These are phyloP conservation scores for Macrophomina pseudophaseolina DNA, from an alignment of 2,329 filamentous ascomycete genomes.

Conservation along the genomic window DNA sequence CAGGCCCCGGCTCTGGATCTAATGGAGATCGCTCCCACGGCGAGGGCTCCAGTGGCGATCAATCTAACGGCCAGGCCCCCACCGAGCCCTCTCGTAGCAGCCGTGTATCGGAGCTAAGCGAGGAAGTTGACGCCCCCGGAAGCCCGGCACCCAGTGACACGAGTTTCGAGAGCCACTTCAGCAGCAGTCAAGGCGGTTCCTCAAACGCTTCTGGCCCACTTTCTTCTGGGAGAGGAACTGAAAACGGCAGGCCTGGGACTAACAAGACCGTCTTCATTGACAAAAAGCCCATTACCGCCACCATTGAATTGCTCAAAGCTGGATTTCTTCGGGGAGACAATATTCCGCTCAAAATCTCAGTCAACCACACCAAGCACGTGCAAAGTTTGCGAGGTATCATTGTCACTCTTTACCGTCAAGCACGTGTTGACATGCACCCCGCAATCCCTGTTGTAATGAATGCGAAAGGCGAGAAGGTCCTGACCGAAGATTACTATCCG, in stretches of 20 bases:
- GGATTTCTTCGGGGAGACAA: slow-evolving; percentile 87
- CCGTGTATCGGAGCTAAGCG: slow-evolving; percentile 35
- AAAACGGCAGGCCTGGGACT: slow-evolving; percentile 55
- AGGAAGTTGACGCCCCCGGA: slow-evolving; percentile 42
- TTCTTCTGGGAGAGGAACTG: slow-evolving; percentile 28
- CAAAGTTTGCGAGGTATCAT: slow-evolving; percentile 93
- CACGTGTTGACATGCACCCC: slow-evolving; percentile 82
- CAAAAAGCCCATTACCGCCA: slow-evolving; percentile 80
- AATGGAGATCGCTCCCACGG: background rate
- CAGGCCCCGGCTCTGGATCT: slow-evolving; percentile 1
- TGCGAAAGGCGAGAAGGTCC: slow-evolving; percentile 69
- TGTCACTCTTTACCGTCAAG: slow-evolving; percentile 88
- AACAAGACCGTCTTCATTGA: slow-evolving; percentile 63
- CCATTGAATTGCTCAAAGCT: slow-evolving; percentile 78
- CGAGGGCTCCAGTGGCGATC: slow-evolving; percentile 12
- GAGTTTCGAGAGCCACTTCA: slow-evolving; percentile 59
- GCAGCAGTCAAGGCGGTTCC: slow-evolving; percentile 57
- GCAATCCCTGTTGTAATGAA: slow-evolving; percentile 65
- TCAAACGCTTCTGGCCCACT: slow-evolving; percentile 23
- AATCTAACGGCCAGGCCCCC: slow-evolving; percentile 8
- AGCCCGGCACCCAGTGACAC: slow-evolving; percentile 55
- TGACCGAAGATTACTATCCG: slow-evolving; percentile 85
- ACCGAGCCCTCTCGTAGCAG: slow-evolving; percentile 34
- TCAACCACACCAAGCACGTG: slow-evolving; percentile 87
- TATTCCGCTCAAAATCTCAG: slow-evolving; percentile 76